These are phyloP conservation scores for Microsporum ferrugineum DNA, from an alignment of 2,329 filamentous ascomycete species.

Conservation along the genomic window DNA sequence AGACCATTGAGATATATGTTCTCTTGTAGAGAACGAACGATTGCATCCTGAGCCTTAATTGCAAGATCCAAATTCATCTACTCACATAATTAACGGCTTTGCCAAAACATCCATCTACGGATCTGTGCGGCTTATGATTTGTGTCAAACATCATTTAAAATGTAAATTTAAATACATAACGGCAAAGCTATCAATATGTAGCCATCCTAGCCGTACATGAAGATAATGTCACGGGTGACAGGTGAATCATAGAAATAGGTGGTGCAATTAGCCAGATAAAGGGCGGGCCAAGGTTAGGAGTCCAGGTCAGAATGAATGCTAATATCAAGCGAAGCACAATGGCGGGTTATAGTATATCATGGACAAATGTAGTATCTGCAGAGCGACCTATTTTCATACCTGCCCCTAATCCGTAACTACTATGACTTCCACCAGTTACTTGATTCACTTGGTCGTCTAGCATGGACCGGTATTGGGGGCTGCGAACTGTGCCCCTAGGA, in stretches of 20 bases:
- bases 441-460: background rate
- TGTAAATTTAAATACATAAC: too few relatives aligned
- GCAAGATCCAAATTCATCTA: too few relatives aligned
- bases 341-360: background rate
- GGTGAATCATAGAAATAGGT: background rate
- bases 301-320: background rate
- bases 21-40: too few relatives aligned
- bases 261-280: background rate
- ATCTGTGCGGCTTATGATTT: too few relatives aligned
- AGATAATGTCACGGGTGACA: background rate
- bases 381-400: slow-evolving; percentile 15
- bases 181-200: background rate
- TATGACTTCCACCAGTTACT: background rate
- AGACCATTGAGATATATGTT: too few relatives aligned
- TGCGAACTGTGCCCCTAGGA: slow-evolving; percentile 1
- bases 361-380: background rate
- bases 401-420: slow-evolving; percentile 12
- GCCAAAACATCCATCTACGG: too few relatives aligned
- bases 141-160: too few relatives aligned
- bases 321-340: background rate
- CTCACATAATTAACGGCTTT: too few relatives aligned
- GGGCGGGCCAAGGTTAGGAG: background rate
- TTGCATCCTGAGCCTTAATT: too few relatives aligned
- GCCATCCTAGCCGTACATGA: background rate
- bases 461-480: background rate